Conservation (phyloP, 2,329 filamentous ascomycete species). For the Corynespora cassiicola region DNA sequence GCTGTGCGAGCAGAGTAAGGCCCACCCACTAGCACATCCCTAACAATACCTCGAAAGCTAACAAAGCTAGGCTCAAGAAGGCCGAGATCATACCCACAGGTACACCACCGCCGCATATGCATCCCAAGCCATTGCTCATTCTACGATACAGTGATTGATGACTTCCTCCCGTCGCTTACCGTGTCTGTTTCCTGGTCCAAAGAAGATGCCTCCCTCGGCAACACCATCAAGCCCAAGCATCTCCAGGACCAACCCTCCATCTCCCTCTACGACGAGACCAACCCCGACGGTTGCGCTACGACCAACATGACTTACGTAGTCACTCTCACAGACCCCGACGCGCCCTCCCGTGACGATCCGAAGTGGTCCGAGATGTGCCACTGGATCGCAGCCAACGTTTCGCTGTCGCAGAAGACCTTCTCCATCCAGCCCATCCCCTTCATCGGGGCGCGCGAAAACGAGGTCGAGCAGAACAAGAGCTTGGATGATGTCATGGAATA, state of each 20-base stretch:
- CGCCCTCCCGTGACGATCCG: conserved; percentile 60
- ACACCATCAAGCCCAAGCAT: conserved; percentile 56
- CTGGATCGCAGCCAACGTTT: conserved; percentile 55
- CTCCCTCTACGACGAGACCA: conserved; percentile 42
- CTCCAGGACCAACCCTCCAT: conserved; percentile 52
- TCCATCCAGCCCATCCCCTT: conserved; percentile 36
- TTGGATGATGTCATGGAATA: conserved; percentile 55
- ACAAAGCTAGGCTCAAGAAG: conserved; percentile 38
- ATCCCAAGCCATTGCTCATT: conserved; percentile 7
- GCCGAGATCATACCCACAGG: conserved; percentile 50
- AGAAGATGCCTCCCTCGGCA: conserved; percentile 55
- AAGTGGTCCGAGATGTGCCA: conserved; percentile 66
- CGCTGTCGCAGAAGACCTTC: conserved; percentile 26
- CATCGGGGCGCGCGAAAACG: conserved; percentile 14
- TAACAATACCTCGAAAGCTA: conserved; percentile 4
- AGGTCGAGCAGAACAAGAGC: conserved; percentile 12
- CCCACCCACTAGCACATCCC: background rate
- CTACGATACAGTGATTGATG: conserved; percentile 59
- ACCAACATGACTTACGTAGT: conserved; percentile 53
- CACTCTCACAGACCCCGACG: conserved; percentile 64
- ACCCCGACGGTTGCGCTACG: conserved; percentile 17
- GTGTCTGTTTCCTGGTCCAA: conserved; percentile 57
- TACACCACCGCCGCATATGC: conserved; percentile 9
- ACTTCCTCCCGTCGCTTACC: conserved; percentile 62
- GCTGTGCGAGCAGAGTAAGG: conserved; percentile 34